Evolutionary conservation across 345 rosid genomes (phyloP), one percentile per base, ranked within the genome.

Genomic region (Moricandia moricandioides): DNA sequence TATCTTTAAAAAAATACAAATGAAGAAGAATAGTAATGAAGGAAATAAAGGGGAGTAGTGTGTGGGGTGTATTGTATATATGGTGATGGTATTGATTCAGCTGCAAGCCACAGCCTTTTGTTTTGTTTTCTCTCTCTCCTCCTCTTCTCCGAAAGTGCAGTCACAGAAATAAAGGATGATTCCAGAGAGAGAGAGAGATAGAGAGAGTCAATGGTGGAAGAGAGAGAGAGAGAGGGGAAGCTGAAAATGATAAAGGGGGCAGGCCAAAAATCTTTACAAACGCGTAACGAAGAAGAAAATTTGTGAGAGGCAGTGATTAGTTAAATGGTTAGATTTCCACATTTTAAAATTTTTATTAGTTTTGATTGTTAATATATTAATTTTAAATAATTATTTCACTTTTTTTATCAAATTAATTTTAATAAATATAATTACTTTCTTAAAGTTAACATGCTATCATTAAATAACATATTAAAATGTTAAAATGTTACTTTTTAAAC

Each of bases 261-360:
- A 55, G 13, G 71, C 70, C 57, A 49, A 31, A 29, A 31, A 2
- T 1, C 8, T 56, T 27, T 54, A 67, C 63, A 78, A 82, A 83
- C 68, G 85, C 87, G 86, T 83, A 67, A 82, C 16, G 49, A 63
- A 74, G 83, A 73, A 75, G 83, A 67, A 18, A 81, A 69, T 21
- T 82, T 54, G 79, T 59, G 72, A 33, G 51, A 61, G 64, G 14
- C 61, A n/a, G 66, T 37, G 78, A 67, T 68, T 79, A 72, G 74
- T 73, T 67, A 29, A 78, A 77, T 77, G 76, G 45, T 65, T 67
- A 65, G 72, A 35, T 78, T 17, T 21, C 2, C 24, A 21, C 2
- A 21, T 21, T 21, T 21, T 21, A 21, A 21, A 21, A 21, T 21
- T 21, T 21, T 21, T 21, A 21, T 21, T 21, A 21, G 2, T 21